A percentile compares a stretch with the other conserved stretches of the same genome.
These are phyloP conservation scores for Jaapia argillacea DNA, from an alignment of 768 basidiomycete genomes.

Conservation along the genomic window DNA sequence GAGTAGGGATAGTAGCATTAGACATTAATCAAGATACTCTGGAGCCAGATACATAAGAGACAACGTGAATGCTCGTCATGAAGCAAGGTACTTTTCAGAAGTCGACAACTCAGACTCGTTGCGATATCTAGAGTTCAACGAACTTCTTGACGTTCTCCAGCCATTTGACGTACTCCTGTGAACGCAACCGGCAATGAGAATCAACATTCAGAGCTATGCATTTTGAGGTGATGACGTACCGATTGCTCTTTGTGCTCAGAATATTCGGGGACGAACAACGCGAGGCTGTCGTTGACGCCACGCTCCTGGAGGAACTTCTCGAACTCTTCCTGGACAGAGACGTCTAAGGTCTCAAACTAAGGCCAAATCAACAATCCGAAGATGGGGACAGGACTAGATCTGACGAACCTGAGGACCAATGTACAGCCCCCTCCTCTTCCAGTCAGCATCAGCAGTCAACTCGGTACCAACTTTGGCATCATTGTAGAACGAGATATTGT, in stretches of 20 bases:
- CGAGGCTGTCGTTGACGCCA: constrained; percentile 75
- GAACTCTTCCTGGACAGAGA: constrained; percentile 82
- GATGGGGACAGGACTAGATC: constrained; percentile 40
- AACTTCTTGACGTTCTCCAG: constrained; percentile 74
- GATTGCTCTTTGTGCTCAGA: constrained; percentile 89
- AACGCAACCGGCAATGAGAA: constrained; percentile 1
- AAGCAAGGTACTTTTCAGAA: no score
- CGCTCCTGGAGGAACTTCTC: constrained; percentile 86
- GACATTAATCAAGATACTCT: no score
- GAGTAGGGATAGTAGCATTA: no score
- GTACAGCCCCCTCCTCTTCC: constrained; percentile 86
- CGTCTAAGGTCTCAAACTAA: constrained; percentile 87
- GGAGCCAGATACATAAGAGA: no score
- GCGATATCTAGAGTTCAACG: no score
- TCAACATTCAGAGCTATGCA: constrained; percentile 2
- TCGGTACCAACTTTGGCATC: constrained; percentile 66
- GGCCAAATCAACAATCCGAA: neutral
- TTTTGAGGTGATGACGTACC: constrained; percentile 32
- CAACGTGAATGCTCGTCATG: no score
- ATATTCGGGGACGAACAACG: constrained; percentile 83
- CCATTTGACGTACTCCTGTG: constrained; percentile 89
- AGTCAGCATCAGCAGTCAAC: constrained; percentile 83
- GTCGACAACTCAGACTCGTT: no score
- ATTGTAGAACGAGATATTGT: constrained; percentile 81
- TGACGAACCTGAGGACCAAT: no score